Evolutionary conservation across 495 filamentous ascomycete genomes (phyloP).

Genomic region (Aspergillus hancockii): DNA sequence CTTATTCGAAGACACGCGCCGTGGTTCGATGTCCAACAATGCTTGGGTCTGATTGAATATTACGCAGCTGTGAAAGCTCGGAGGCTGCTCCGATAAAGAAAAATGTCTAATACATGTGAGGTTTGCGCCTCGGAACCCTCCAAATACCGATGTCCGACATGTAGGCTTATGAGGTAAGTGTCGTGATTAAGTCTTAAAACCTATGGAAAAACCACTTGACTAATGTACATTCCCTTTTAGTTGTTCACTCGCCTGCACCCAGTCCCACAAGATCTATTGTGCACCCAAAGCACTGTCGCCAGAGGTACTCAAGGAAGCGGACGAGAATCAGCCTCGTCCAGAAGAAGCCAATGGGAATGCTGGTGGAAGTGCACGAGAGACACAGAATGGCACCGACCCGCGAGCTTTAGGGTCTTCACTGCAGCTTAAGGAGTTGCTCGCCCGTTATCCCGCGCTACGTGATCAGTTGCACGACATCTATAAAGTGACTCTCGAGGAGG

Average conservation of each 20-base stretch:
- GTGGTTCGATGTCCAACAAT: constrained; percentile 13
- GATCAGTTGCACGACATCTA: constrained; percentile 53
- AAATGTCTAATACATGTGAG: constrained; percentile 48
- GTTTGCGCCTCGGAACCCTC: constrained; percentile 57
- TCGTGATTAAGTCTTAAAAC: background rate
- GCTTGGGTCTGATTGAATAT: constrained; percentile 12
- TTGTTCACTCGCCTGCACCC: constrained; percentile 70
- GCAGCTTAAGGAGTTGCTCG: constrained; percentile 53
- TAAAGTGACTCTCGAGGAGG: constrained; percentile 48
- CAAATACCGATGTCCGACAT: constrained; percentile 69
- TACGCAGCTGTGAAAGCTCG: constrained; percentile 4
- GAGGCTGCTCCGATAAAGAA: constrained; percentile 3
- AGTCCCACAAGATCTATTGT: constrained; percentile 59
- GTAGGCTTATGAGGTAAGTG: constrained; percentile 61
- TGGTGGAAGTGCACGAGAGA: constrained; percentile 14
- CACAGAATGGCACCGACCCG: constrained; percentile 14
- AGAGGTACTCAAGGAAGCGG: constrained; percentile 32
- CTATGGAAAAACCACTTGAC: background rate
- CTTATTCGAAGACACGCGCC: constrained; percentile 6
- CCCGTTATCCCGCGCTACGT: constrained; percentile 52
- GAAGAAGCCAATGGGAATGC: constrained; percentile 12
- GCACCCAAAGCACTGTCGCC: constrained; percentile 35
- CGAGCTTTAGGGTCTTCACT: constrained; percentile 33
- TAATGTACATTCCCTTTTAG: constrained; percentile 39
- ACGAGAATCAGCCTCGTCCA: constrained; percentile 28